Evolutionary conservation across 257 asterid genomes (phyloP).

Genomic region (Coffea canephora): DNA sequence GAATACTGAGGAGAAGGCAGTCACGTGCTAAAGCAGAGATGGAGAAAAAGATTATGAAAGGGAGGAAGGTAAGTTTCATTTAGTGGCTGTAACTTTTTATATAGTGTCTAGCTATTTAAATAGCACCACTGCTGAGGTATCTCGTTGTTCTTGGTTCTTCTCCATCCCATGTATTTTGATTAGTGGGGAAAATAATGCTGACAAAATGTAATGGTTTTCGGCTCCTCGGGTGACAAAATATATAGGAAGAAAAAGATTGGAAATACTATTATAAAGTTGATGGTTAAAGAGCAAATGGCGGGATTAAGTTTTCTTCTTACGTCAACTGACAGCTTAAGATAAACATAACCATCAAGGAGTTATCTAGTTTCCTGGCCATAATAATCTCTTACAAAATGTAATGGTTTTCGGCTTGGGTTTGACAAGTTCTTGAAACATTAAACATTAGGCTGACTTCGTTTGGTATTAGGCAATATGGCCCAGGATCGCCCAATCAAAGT

Average conservation of each 20-base stretch:
- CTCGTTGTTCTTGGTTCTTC: not conserved
- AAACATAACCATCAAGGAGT: not conserved
- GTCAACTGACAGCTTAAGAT: not conserved
- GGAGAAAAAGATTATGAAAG: constrained; percentile 62
- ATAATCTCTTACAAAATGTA: not conserved
- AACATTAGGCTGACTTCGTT: not conserved
- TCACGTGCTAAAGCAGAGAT: constrained; percentile 79
- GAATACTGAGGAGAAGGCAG: constrained; percentile 75
- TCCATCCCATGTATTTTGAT: not conserved
- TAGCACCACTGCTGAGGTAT: not conserved
- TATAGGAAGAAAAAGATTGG: not conserved
- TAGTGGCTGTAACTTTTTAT: not conserved
- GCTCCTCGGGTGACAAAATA: not conserved
- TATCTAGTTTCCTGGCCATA: not conserved
- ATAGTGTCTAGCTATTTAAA: not conserved
- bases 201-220: not conserved
- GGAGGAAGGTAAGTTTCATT: constrained; percentile 51
- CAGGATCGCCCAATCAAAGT: not conserved
- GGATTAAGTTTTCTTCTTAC: not conserved
- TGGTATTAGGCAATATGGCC: not conserved
- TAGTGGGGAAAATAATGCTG: not conserved
- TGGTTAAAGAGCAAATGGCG: not conserved
- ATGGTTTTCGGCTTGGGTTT: not conserved
- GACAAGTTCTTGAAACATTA: not conserved
- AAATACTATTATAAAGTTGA: not conserved